These are phyloP conservation scores for Bathelium albidoporum DNA, from an alignment of 495 filamentous ascomycete species.

Conservation along the genomic window DNA sequence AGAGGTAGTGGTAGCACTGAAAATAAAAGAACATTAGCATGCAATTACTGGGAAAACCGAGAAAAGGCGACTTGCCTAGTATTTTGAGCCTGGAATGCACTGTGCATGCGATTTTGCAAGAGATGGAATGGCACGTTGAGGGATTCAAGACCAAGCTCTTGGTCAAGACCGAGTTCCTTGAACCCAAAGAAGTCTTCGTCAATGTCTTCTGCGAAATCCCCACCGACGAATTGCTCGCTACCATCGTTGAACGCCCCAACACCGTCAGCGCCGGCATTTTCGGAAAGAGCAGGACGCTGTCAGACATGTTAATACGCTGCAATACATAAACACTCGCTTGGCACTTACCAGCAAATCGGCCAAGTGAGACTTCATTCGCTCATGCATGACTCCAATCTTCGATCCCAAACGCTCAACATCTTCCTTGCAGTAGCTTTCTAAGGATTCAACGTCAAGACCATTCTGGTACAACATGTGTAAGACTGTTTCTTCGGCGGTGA, in stretches of 20 bases:
- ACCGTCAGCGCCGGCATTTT: constrained; percentile 66
- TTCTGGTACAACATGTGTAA: constrained; percentile 75
- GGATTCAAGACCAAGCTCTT: constrained; percentile 73
- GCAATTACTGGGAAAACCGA: constrained; percentile 10
- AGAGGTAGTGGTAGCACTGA: constrained; percentile 37
- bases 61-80: constrained; percentile 40
- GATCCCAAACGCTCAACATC: constrained; percentile 80
- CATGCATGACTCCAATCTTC: constrained; percentile 78
- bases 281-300: constrained; percentile 68
- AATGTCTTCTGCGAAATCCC: constrained; percentile 94
- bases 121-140: constrained; percentile 90
- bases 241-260: constrained; percentile 87
- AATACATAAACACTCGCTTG: neutral
- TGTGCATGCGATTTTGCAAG: constrained; percentile 81
- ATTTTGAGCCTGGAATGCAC: constrained; percentile 64
- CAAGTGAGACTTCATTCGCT: constrained; percentile 82
- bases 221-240: constrained; percentile 91
- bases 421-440: constrained; percentile 86
- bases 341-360: constrained; percentile 58
- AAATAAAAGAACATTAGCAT: constrained; percentile 13
- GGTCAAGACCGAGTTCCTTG: constrained; percentile 85
- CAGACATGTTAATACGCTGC: neutral
- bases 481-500: constrained; percentile 70
- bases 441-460: constrained; percentile 66
- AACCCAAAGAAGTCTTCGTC: constrained; percentile 99